These are phyloP conservation scores for Yamadazyma triangularis DNA, from an alignment of 1,139 yeast species.

Conservation along the genomic window DNA sequence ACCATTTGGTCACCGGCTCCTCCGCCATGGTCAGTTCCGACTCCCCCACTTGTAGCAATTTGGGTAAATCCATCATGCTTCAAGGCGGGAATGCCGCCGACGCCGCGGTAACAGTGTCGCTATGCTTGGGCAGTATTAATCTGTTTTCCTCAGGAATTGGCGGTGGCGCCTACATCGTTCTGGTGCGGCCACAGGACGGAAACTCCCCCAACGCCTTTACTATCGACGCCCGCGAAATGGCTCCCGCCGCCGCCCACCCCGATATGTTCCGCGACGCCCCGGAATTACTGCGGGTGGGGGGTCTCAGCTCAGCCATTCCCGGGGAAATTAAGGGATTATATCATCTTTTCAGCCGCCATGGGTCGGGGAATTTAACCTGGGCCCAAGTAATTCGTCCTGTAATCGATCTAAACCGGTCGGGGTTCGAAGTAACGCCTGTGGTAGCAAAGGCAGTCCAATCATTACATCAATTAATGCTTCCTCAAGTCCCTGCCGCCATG, in stretches of 20 bases:
- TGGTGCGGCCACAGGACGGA: conserved; percentile 36
- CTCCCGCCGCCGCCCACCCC: conserved; percentile 60
- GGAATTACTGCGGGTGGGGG: conserved; percentile 63
- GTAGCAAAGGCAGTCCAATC: conserved; percentile 30
- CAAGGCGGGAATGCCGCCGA: conserved; percentile 84
- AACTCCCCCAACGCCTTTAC: conserved; percentile 46
- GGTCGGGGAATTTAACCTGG: conserved; percentile 74
- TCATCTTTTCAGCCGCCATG: conserved; percentile 53
- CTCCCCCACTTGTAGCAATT: conserved; percentile 61
- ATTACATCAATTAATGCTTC: too few species aligned
- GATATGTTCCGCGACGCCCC: conserved; percentile 58
- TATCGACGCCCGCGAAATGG: conserved; percentile 86
- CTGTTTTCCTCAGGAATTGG: conserved; percentile 90
- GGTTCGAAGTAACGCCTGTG: conserved; percentile 57
- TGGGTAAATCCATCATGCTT: conserved; percentile 59
- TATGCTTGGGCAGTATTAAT: conserved; percentile 82
- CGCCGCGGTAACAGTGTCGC: conserved; percentile 83
- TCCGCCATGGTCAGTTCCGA: conserved; percentile 77
- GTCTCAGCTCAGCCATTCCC: conserved; percentile 80
- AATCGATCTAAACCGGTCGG: conserved; percentile 57
- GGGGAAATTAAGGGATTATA: conserved; percentile 86
- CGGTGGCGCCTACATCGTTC: conserved; percentile 80
- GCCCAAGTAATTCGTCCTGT: conserved; percentile 72
- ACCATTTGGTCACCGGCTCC: conserved; percentile 25
- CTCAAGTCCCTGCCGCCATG: conserved; percentile 9